Percentiles rank a stretch among this genome's conserved stretches.
phyloP scores from a whole-genome alignment of 2,329 filamentous ascomycete species.

The Neocatenulostroma microsporum region DNA sequence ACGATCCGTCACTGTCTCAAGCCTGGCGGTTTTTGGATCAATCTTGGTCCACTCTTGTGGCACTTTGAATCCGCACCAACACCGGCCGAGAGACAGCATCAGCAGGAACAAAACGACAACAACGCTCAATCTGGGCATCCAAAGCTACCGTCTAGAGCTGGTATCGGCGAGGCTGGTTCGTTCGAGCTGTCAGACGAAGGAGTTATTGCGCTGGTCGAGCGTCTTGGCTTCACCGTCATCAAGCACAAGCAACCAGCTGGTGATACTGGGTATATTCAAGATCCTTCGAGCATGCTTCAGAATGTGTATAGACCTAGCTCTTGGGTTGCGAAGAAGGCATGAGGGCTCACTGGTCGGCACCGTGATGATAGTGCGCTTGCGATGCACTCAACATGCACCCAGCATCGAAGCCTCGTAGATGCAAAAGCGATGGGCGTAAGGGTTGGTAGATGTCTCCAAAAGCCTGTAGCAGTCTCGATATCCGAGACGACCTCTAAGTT shows the following conservation, averaged over 20 bases:
- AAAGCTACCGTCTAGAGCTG: slow-evolving; percentile 13
- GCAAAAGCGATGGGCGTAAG: too few species aligned
- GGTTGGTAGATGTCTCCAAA: too few species aligned
- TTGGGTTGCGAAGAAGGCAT: slow-evolving; percentile 73
- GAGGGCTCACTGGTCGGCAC: neutral
- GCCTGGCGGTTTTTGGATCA: slow-evolving; percentile 73
- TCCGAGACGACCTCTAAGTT: too few species aligned
- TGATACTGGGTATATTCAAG: slow-evolving; percentile 80
- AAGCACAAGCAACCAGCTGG: slow-evolving; percentile 47
- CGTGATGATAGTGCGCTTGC: too few species aligned
- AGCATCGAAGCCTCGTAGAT: too few species aligned
- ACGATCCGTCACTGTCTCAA: slow-evolving; percentile 71
- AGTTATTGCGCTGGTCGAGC: slow-evolving; percentile 65
- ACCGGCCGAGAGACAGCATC: slow-evolving; percentile 41
- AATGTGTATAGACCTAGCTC: slow-evolving; percentile 71
- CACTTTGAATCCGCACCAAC: slow-evolving; percentile 75
- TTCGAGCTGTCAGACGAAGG: slow-evolving; percentile 89
- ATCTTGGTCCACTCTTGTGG: slow-evolving; percentile 87
- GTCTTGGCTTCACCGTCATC: slow-evolving; percentile 64
- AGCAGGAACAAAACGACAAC: slow-evolving; percentile 22
- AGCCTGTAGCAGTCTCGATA: too few species aligned
- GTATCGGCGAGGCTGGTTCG: slow-evolving; percentile 76
- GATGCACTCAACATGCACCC: too few species aligned
- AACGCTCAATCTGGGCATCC: neutral
- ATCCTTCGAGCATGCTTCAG: slow-evolving; percentile 75